A percentile compares a stretch with the other conserved stretches of the same genome.
These are phyloP conservation scores for Urochloa ruziziensis DNA, from an alignment of 176 grass and related monocot species.

Conservation along the genomic window DNA sequence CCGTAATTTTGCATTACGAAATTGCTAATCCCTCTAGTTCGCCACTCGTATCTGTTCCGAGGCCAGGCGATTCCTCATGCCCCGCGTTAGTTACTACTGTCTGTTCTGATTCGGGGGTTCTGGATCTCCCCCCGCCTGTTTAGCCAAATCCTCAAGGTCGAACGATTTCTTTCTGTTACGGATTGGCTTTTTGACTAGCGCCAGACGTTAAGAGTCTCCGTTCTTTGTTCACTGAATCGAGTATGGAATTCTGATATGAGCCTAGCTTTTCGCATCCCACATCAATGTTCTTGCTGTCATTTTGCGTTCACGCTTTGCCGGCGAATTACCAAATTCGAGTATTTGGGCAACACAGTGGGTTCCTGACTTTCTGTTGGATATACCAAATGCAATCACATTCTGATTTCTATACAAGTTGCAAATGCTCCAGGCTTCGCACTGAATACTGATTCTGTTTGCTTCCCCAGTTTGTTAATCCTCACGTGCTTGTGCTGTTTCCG, in stretches of 20 bases:
- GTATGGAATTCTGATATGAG: not conserved
- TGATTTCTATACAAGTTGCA: not conserved
- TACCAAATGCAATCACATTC: not conserved
- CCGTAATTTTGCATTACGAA: not conserved
- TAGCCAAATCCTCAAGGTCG: not conserved
- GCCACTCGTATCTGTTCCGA: not conserved
- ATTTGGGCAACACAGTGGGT: not conserved
- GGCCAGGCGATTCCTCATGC: not conserved
- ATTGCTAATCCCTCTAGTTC: not conserved
- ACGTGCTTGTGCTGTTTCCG: not conserved
- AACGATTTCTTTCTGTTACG: not conserved
- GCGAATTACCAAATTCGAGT: not conserved
- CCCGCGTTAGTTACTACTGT: not conserved
- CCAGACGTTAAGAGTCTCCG: not conserved
- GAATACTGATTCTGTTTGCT: not conserved
- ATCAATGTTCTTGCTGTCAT: not conserved
- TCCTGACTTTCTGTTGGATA: not conserved
- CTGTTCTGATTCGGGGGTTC: slow-evolving; percentile 6
- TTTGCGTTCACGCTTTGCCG: not conserved
- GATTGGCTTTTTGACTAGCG: not conserved
- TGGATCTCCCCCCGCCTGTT: not conserved
- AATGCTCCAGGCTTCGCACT: not conserved
- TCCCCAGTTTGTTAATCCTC: not conserved
- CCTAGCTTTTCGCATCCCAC: not conserved
- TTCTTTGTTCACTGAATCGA: not conserved